A percentile compares a stretch with the other conserved stretches of the same genome.
phyloP scores from a whole-genome alignment of 176 grass and related monocot species.

The Rhipidocladum racemiflorum region DNA sequence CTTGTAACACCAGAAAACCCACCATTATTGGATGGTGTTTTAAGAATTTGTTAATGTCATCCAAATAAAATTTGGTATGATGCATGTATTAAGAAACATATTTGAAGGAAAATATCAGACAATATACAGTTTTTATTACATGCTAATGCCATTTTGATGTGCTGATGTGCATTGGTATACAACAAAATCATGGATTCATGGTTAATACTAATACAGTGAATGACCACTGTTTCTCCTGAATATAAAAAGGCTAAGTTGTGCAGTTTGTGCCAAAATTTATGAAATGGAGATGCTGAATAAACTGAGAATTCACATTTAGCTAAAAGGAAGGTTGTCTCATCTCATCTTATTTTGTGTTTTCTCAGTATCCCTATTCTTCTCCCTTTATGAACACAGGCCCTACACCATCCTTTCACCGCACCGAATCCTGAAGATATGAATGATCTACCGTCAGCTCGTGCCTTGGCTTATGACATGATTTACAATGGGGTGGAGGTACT shows the following conservation, averaged over 20 bases:
- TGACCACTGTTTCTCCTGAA: not conserved
- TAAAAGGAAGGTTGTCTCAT: not conserved
- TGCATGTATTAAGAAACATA: not conserved
- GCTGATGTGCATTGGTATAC: not conserved
- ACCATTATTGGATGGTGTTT: not conserved
- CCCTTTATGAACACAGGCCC: conserved; percentile 45
- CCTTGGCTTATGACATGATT: conserved; percentile 97
- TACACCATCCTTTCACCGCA: conserved; percentile 98
- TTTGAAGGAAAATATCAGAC: not conserved
- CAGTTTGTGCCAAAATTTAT: too few relatives aligned
- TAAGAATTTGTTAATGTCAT: not conserved
- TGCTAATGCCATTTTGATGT: not conserved
- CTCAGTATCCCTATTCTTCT: conserved; percentile 11
- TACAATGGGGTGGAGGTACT: conserved; percentile 94
- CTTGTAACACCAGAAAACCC: not conserved
- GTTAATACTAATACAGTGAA: not conserved
- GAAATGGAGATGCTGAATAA: too few relatives aligned
- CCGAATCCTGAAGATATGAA: conserved; percentile 92
- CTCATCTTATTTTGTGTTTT: conserved; percentile 1
- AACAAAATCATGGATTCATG: not conserved
- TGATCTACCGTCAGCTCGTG: conserved; percentile 73
- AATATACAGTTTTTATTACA: conserved; percentile 16
- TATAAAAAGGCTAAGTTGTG: too few relatives aligned
- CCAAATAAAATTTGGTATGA: not conserved
- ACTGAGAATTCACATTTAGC: too few relatives aligned